Base-by-base conservation (phyloP, 169 alveolate genomes). In the Eimeria praecox region DNA sequence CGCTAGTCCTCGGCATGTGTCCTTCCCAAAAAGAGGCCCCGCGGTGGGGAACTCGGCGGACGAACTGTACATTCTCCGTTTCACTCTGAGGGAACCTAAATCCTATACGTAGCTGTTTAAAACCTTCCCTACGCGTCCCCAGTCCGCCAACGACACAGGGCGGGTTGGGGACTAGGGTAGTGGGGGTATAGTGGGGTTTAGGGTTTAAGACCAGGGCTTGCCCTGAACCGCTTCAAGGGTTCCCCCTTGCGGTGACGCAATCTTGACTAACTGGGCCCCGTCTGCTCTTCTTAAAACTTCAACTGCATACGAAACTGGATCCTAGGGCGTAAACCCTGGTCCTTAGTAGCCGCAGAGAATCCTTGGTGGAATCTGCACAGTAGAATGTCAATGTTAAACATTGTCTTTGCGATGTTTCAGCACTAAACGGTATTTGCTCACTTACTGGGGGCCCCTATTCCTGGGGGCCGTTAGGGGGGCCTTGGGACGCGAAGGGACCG, bases 1-100 rank as follows among this genome's bases (percentile, higher is more conserved):
- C 46, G 87, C 96, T 24, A 93, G 56, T 35, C 73, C 78, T 78
- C 89, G 66, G 46, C 94, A 87, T 73, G 66, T 56, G 33, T 86
- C 93, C 80, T 40, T 86, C 46, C 93, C 93, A 38, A 86, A 86
- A 35, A 86, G 77, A 33, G 80, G 93, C 59, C 93, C 93, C 35
- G 93, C 93, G 30, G 59, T 44, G 59, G 93, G 82, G 93, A 59
- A 86, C 42, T 86, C 93, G 59, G 69, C 64, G 30, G 93, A 86
- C 30, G 93, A 86, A 27, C 93, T 44, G 49, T 86, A 86, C 93
- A 86, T 86, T 44, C 40, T 86, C n/a, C 24, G 82, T 49, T 71
- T 14, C 52, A 49, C 82, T 5, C 52, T 35, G 49, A 14, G 30
- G 82, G 82, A 0, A 9, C 27, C 20, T 10, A 46, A 83, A 24